Evolutionary conservation across 2,329 filamentous ascomycete species (phyloP), one percentile per base, ranked within the genome.

Genomic region (Penicillium oxalicum): DNA sequence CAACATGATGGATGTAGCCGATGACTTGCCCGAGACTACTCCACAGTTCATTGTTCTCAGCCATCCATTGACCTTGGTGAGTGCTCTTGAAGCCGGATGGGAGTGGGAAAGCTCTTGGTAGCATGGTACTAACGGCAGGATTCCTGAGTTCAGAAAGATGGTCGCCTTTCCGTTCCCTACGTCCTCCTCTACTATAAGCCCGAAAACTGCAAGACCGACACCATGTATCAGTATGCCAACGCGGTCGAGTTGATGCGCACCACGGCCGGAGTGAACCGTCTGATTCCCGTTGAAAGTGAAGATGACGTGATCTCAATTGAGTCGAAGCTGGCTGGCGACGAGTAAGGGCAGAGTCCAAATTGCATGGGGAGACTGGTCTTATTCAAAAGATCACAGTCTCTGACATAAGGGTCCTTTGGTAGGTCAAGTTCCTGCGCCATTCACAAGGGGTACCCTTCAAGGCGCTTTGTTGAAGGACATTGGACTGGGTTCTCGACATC

Each of bases 211-310:
- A 96, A 95, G 68, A 44, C 82, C 79, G 58, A 87, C 91, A 64
- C 76, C 87, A 64, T 83, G 88, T 59, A 97, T 97, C 93, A 75
- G 66, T 98, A 97, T 68, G 93, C 93, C 28, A 87, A 91, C 35
- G 93, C 93, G 38, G 95, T 96, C 72, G 93, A 98, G 74, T 72
- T 97, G 68, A 90, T 97, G 86, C 83, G 91, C 56, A 95, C 88
- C 65, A 94, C 88, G 47, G 88, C 88, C 50, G 90, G 96, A 73
- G 91, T 90, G n/a, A 85, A 86, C 46, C 82, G 81, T 58, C 85
- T 97, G 26, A 81, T 98, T 53, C 91, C 97, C 69, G 82, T 97
- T 42, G 82, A 87, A 59, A 83, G 80, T 18, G 79, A 80, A 3
- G 89, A 95, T 47, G 91, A 96, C 47, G 66, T 97, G 59, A 83